Conservation (phyloP, 148 eudicot genomes). For the Cornus controversa region DNA sequence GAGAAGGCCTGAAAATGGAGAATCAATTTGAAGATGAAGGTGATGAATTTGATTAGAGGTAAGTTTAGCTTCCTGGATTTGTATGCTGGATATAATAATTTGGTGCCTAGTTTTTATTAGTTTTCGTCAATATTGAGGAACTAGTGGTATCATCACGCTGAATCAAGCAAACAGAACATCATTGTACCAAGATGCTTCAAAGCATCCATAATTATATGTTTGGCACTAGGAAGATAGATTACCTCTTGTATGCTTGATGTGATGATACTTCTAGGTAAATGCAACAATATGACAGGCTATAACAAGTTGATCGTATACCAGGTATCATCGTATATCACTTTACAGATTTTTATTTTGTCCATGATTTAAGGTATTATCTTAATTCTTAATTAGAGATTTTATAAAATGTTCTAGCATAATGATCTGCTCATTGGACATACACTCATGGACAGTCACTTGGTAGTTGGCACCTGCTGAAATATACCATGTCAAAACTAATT, state of each 20-base stretch:
- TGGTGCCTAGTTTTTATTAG: neutral
- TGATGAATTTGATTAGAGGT: slow-evolving; percentile 52
- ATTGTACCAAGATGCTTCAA: neutral
- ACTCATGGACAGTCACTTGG: too few relatives aligned
- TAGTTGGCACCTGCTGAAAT: too few relatives aligned
- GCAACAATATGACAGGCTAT: too few relatives aligned
- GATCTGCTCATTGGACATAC: too few relatives aligned
- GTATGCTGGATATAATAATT: neutral
- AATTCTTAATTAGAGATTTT: too few relatives aligned
- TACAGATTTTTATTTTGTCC: too few relatives aligned
- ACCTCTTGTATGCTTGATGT: neutral
- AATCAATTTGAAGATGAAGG: slow-evolving; percentile 43
- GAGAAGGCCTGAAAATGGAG: slow-evolving; percentile 45
- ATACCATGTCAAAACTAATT: too few relatives aligned
- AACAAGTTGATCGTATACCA: too few relatives aligned
- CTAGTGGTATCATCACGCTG: too few relatives aligned
- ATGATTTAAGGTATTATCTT: too few relatives aligned
- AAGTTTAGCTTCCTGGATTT: slow-evolving; percentile 9
- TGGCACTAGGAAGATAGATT: neutral
- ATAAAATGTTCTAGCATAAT: too few relatives aligned
- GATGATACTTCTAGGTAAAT: neutral
- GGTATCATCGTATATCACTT: neutral
- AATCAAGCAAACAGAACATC: neutral
- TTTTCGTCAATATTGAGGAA: neutral
- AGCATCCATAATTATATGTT: too few relatives aligned